These are phyloP conservation scores for Pogostemon cablin DNA, from an alignment of 257 asterid genomes.

Conservation along the genomic window DNA sequence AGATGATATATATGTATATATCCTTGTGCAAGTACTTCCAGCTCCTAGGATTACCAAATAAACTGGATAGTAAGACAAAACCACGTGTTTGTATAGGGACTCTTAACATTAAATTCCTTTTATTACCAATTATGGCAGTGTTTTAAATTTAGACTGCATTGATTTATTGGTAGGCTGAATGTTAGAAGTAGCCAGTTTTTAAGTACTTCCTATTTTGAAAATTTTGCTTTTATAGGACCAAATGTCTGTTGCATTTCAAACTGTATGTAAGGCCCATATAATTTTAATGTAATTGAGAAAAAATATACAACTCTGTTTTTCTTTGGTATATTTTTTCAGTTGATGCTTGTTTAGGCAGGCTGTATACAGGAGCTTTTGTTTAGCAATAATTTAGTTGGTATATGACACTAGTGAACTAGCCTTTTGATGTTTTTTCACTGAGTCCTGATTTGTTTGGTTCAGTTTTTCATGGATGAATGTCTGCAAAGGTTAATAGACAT, in stretches of 20 bases:
- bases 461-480: slow-evolving; percentile 98
- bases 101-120: not conserved
- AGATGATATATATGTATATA: not conserved
- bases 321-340: not conserved
- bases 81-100: slow-evolving; percentile 8
- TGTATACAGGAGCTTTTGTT: not conserved
- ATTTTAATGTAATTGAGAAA: not conserved
- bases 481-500: slow-evolving; percentile 75
- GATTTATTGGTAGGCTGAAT: slow-evolving; percentile 14
- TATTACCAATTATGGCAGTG: not conserved
- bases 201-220: not conserved
- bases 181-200: slow-evolving; percentile 1
- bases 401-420: not conserved
- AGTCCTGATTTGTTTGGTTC: slow-evolving; percentile 37
- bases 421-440: slow-evolving; percentile 5
- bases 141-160: not conserved
- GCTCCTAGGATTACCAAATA: slow-evolving; percentile 5
- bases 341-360: slow-evolving; percentile 11
- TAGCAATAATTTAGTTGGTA: slow-evolving; percentile 6
- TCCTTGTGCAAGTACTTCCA: not conserved
- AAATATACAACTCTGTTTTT: slow-evolving; percentile 3
- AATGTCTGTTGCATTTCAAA: not conserved
- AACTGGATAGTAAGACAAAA: slow-evolving; percentile 3
- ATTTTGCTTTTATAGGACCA: slow-evolving; percentile 17
- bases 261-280: not conserved